These are phyloP conservation scores for Metschnikowia bowlesiae DNA, from an alignment of 805 yeast species.

Conservation along the genomic window DNA sequence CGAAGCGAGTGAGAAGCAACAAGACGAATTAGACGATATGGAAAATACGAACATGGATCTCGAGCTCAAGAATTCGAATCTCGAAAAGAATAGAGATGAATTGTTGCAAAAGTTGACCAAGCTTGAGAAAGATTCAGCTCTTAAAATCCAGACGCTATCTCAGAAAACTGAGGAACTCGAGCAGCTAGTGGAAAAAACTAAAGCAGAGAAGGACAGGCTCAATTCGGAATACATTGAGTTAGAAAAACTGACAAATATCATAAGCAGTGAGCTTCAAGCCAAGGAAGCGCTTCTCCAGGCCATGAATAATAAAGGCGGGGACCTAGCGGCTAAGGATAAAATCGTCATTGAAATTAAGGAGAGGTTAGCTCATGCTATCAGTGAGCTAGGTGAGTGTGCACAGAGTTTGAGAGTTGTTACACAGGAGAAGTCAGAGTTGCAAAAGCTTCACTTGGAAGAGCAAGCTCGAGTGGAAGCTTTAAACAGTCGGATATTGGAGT, in stretches of 20 bases:
- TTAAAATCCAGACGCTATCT: constrained; percentile 7
- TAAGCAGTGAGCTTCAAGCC: constrained; percentile 16
- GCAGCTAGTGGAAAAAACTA: constrained; percentile 3
- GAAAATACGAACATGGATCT: constrained; percentile 16
- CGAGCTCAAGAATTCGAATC: constrained; percentile 11
- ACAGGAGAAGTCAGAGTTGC: constrained; percentile 10
- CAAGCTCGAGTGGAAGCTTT: not conserved
- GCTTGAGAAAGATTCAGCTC: constrained; percentile 8
- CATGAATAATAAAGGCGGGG: constrained; percentile 15
- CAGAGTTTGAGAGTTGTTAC: constrained; percentile 10
- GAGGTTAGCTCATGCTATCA: constrained; percentile 14
- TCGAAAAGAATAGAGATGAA: constrained; percentile 13
- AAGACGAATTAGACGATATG: constrained; percentile 15
- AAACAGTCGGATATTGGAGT: constrained; percentile 1
- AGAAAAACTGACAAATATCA: constrained; percentile 14
- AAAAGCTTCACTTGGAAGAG: constrained; percentile 3
- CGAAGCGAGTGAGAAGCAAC: constrained; percentile 21
- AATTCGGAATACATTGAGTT: constrained; percentile 11
- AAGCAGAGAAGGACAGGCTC: constrained; percentile 9
- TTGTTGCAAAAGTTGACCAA: constrained; percentile 9
- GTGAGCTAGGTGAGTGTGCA: constrained; percentile 14
- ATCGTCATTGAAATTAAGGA: constrained; percentile 17
- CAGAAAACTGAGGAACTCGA: constrained; percentile 9
- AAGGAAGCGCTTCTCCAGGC: constrained; percentile 17
- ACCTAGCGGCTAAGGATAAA: constrained; percentile 17